Evolutionary conservation across 345 rosid genomes (phyloP).

Genomic region (Citrus sinensis): DNA sequence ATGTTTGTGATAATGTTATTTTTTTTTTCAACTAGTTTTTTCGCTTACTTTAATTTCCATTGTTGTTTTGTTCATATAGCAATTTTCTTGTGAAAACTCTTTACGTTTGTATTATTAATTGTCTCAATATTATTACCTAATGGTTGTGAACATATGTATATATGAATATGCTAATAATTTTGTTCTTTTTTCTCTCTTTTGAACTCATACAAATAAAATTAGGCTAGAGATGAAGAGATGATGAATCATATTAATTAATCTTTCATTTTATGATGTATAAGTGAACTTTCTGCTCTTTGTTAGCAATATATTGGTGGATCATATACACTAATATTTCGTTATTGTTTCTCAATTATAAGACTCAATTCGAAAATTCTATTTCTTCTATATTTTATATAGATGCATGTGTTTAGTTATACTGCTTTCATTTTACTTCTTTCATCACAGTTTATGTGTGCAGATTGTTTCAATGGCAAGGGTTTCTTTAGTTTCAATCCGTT

Average conservation of each 20-base stretch:
- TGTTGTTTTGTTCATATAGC: not conserved
- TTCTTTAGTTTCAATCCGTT: not conserved
- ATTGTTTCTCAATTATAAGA: not conserved
- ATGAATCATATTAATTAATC: no score
- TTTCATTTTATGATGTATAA: no score
- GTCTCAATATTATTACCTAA: not conserved
- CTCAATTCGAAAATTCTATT: not conserved
- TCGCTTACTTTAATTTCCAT: not conserved
- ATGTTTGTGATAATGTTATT: not conserved
- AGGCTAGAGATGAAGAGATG: not conserved
- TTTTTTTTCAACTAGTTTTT: not conserved
- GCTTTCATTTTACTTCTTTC: not conserved
- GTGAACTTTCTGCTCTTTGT: no score
- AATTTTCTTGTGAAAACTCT: not conserved
- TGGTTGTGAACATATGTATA: not conserved
- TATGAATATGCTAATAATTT: no score
- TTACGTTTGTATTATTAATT: not conserved
- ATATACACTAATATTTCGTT: not conserved
- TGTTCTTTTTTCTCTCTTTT: not conserved
- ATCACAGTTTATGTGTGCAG: not conserved
- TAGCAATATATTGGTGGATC: not conserved
- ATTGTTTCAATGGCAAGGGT: not conserved
- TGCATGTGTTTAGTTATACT: not conserved
- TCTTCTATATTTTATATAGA: not conserved
- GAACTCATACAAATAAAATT: not conserved